Base-by-base conservation (phyloP, 2,329 filamentous ascomycete genomes). In the Sphaerulina populicola region DNA sequence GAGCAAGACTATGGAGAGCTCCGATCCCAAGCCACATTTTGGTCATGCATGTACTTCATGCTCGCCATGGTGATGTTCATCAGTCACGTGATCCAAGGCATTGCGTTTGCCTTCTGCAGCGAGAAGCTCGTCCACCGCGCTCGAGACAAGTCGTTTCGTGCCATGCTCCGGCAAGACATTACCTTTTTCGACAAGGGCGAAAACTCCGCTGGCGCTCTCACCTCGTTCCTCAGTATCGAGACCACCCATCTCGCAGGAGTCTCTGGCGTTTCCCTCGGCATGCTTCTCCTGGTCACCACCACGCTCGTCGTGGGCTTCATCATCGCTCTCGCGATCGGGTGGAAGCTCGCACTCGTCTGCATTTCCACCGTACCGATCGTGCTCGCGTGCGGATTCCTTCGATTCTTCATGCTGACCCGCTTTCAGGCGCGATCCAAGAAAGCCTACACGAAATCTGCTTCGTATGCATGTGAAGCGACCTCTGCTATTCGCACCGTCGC, bases 401-500 rank as follows among this genome's bases (percentile, higher is more conserved):
- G 89, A 3, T 94, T 96, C 71, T 90, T 81, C 70, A 83, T 93
- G 71, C 77, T 94, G 18, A 82, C 87, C 1, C 78, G 81, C 57
- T 95, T 88, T 73, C 86, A 87, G 71, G 77, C 77, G 35, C 84
- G 86, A 21, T 83, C 88, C 1, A 94, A 93, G 73, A 75, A 76
- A 58, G 83, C 88, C 3, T 90, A 97, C 66, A 78, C 88, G 64
- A 73, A 78, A 51, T 91, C 88, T 52, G 91, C 91, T 6, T 85
- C 83, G 50, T 94, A 86, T 65, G 93, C 93, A 9, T 93, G 90
- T 42, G 93, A 98, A 69, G 90, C 90, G 39, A 94, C 94, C 30
- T 90, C 88, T 2, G 86, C 90, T 6, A 96, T 97, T 59, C 85
- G 91, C 46, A 97, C 93, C 2, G 90, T 97, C 8, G 91, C 90